Evolutionary conservation across 23 red algal genomes (phyloP).

Genomic region (Gracilaria gracilis): DNA sequence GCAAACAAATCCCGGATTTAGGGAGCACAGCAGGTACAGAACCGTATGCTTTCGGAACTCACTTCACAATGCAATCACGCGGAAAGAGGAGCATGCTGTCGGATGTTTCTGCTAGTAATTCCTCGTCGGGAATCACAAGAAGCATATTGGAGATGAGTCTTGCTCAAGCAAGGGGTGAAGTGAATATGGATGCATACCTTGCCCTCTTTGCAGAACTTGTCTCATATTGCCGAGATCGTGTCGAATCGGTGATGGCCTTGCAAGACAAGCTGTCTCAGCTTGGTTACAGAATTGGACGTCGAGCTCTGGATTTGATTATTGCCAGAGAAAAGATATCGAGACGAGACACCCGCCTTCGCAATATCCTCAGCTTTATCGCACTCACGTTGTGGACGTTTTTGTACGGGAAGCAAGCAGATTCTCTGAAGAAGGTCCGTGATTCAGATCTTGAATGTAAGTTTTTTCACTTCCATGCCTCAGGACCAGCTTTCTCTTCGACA

Average conservation of each 20-base stretch:
- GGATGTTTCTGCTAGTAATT: constrained; percentile 35
- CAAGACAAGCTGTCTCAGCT: constrained; percentile 83
- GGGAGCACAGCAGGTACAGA: neutral
- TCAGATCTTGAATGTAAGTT: constrained; percentile 90
- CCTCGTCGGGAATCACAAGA: neutral
- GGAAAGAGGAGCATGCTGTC: constrained; percentile 33
- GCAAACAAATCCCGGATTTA: neutral
- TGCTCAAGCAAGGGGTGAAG: constrained; percentile 43
- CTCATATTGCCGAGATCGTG: constrained; percentile 85
- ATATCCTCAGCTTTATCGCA: constrained; percentile 79
- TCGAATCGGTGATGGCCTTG: constrained; percentile 82
- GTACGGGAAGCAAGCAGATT: constrained; percentile 89
- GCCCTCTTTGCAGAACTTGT: constrained; percentile 90
- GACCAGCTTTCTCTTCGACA: neutral
- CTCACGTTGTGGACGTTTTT: constrained; percentile 86
- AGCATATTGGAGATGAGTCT: constrained; percentile 68
- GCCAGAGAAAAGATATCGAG: constrained; percentile 58
- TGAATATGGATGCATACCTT: constrained; percentile 75
- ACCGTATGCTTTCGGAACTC: neutral
- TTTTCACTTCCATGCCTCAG: too few relatives aligned
- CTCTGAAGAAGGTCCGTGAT: constrained; percentile 90
- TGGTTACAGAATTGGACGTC: constrained; percentile 76
- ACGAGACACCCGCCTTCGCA: constrained; percentile 70
- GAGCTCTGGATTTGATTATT: constrained; percentile 76
- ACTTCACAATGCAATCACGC: constrained; percentile 48